Percentiles rank a stretch among this genome's conserved stretches.
phyloP scores from a whole-genome alignment of 169 alveolate genomes.

The Plasmodium cynomolgi region DNA sequence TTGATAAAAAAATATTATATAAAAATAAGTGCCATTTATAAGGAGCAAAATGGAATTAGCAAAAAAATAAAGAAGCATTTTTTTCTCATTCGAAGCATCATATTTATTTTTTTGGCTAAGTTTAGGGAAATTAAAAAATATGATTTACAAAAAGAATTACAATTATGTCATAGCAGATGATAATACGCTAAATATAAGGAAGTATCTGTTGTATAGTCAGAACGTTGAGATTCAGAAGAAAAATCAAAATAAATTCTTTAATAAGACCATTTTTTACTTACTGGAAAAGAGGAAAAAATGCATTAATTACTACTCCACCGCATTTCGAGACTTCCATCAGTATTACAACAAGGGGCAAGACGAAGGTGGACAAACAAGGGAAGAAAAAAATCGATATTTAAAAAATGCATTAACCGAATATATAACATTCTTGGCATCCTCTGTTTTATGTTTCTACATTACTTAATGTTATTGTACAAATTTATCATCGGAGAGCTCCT shows the following conservation, averaged over 20 bases:
- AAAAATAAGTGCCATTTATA: conserved; percentile 44
- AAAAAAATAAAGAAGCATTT: conserved; percentile 47
- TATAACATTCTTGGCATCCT: conserved; percentile 17
- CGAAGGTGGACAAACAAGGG: neutral
- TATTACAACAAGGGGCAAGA: neutral
- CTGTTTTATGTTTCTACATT: conserved; percentile 9
- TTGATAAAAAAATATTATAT: conserved; percentile 37
- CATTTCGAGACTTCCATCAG: neutral
- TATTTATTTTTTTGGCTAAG: conserved; percentile 60
- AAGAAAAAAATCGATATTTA: neutral
- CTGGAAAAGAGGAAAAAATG: conserved; percentile 34
- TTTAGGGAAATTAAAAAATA: conserved; percentile 37
- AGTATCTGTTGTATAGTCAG: conserved; percentile 36
- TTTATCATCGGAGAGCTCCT: conserved; percentile 35
- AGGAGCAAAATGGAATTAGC: conserved; percentile 24
- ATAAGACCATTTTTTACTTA: conserved; percentile 17
- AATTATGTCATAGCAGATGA: conserved; percentile 73
- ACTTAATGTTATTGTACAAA: conserved; percentile 15
- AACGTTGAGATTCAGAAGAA: neutral
- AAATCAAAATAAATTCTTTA: conserved; percentile 1
- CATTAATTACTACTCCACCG: neutral
- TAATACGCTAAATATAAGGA: conserved; percentile 25
- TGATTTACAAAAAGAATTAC: conserved; percentile 56
- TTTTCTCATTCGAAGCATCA: conserved; percentile 41
- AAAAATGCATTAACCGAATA: neutral